Evolutionary conservation across 2,329 filamentous ascomycete species (phyloP).

Genomic region (Monilinia fructigena): DNA sequence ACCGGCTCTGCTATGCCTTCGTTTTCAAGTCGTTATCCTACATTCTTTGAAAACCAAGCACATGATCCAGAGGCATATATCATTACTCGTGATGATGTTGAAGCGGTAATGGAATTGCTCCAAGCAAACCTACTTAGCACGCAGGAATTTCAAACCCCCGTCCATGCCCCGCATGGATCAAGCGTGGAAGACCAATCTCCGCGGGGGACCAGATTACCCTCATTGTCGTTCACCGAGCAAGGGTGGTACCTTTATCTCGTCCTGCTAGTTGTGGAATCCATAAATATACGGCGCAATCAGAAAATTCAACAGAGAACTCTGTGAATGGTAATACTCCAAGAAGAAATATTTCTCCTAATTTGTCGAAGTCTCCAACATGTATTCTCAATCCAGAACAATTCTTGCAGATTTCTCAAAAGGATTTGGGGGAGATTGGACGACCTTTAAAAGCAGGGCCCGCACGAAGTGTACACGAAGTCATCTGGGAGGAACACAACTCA

Average conservation of each 20-base stretch:
- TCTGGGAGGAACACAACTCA: conserved; percentile 31
- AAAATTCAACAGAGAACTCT: background rate
- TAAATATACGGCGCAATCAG: conserved; percentile 7
- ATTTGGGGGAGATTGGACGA: background rate
- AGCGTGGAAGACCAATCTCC: conserved; percentile 6
- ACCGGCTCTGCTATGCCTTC: background rate
- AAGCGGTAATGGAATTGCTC: conserved; percentile 31
- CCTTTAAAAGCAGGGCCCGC: conserved; percentile 10
- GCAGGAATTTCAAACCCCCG: background rate
- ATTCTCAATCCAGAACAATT: conserved; percentile 2
- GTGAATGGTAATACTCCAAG: background rate
- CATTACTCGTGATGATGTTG: conserved; percentile 34
- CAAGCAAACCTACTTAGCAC: background rate
- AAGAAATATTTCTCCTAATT: background rate
- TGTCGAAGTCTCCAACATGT: background rate
- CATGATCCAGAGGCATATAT: conserved; percentile 27
- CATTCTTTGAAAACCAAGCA: conserved; percentile 10
- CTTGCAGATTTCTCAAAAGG: conserved; percentile 1
- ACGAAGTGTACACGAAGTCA: conserved; percentile 33
- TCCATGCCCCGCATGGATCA: background rate
- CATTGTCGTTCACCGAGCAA: conserved; percentile 22
- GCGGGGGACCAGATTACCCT: conserved; percentile 8
- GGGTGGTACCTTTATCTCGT: conserved; percentile 7
- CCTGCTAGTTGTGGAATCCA: background rate
- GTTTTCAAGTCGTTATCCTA: background rate